Conservation (phyloP, 148 eudicot species). For the Vaccinium darrowii region DNA sequence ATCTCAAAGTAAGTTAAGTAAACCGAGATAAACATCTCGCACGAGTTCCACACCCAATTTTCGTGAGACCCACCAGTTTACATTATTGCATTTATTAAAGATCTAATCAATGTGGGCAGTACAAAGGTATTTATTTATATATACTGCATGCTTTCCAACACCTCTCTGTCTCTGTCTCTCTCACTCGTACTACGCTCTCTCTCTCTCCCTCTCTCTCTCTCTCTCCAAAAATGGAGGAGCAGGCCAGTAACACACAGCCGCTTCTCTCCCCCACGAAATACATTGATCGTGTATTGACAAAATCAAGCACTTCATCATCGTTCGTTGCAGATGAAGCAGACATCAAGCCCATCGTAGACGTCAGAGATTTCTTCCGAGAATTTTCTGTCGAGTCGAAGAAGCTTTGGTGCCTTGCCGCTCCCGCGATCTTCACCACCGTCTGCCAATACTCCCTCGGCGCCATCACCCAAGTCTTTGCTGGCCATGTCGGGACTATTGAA, state of each 20-base stretch:
- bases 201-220: too few species aligned
- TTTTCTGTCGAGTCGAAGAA: constrained; percentile 19
- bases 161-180: too few species aligned
- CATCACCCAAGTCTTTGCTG: constrained; percentile 24
- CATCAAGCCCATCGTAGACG: background rate
- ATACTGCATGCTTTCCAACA: too few species aligned
- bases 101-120: too few species aligned
- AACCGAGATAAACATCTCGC: too few species aligned
- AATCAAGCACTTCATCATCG: background rate
- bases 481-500: constrained; percentile 22
- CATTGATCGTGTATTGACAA: too few species aligned
- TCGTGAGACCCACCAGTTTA: too few species aligned
- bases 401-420: constrained; percentile 25
- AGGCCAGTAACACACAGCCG: background rate
- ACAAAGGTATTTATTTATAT: too few species aligned
- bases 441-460: constrained; percentile 26
- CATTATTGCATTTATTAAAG: too few species aligned
- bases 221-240: background rate
- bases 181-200: too few species aligned
- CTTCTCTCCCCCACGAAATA: background rate
- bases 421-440: constrained; percentile 21
- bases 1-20: too few species aligned
- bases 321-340: constrained; percentile 12
- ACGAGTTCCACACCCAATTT: too few species aligned
- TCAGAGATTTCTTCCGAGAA: constrained; percentile 12